Conservation (phyloP, 2,329 filamentous ascomycete genomes). For the Fragosphaeria purpurea region DNA sequence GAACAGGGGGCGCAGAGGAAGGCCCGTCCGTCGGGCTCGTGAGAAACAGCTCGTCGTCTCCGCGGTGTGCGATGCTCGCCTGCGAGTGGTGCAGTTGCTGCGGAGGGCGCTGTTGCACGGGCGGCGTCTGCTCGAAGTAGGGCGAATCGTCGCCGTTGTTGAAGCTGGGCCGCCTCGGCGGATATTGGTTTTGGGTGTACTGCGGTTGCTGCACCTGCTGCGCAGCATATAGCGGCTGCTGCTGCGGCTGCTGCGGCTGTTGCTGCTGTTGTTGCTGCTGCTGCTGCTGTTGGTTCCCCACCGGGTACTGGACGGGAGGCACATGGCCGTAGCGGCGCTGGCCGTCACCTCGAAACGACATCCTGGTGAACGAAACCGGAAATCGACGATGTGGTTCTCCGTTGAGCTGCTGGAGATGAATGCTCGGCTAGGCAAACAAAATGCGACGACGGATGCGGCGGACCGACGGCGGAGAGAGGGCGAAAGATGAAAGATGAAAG, state of each 20-base stretch:
- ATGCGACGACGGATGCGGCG: no score
- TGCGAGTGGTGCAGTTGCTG: conserved; percentile 6
- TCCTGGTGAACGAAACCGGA: conserved; percentile 20
- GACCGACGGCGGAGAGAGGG: no score
- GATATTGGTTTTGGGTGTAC: conserved; percentile 27
- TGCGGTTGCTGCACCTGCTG: neutral
- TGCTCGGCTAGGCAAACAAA: no score
- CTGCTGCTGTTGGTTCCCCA: conserved; percentile 28
- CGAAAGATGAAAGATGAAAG: no score
- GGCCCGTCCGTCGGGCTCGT: conserved; percentile 31
- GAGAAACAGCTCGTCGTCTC: conserved; percentile 56
- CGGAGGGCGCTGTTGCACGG: neutral
- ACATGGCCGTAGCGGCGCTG: conserved; percentile 57
- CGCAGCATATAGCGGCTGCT: conserved; percentile 1
- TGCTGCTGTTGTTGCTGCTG: conserved; percentile 4
- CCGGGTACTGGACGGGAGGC: conserved; percentile 54
- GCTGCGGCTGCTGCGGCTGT: conserved; percentile 1
- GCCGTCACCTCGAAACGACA: conserved; percentile 56
- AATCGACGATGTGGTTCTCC: neutral
- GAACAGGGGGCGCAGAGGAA: conserved; percentile 13
- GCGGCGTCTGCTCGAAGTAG: conserved; percentile 32
- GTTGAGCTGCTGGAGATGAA: neutral
- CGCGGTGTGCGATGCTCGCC: conserved; percentile 14
- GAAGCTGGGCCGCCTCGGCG: conserved; percentile 56
- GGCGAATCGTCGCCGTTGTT: conserved; percentile 63